phyloP scores from a whole-genome alignment of 768 basidiomycete species.

The Lactarius sp. region DNA sequence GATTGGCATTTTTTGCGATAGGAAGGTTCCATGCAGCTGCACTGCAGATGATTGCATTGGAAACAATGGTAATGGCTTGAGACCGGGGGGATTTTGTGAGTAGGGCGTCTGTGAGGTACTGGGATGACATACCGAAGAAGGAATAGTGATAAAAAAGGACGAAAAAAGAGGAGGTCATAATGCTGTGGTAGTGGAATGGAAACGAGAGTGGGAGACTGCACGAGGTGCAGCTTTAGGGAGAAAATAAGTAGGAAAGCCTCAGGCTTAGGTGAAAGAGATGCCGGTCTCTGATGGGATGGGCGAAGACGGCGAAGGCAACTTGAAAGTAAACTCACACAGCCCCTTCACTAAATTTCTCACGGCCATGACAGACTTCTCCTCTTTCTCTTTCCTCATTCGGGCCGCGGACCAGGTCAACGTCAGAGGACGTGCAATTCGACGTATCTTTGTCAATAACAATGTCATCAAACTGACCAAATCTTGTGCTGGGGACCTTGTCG shows the following conservation, averaged over 20 bases:
- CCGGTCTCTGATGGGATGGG: too few species aligned
- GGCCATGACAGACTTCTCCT: conserved; percentile 5
- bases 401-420: neutral
- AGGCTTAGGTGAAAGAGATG: too few species aligned
- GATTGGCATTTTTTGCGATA: conserved; percentile 3
- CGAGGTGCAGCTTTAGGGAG: neutral
- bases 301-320: too few species aligned
- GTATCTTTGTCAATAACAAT: conserved; percentile 60
- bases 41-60: conserved; percentile 26
- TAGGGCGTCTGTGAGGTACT: neutral
- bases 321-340: too few species aligned
- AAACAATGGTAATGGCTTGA: conserved; percentile 17
- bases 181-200: neutral
- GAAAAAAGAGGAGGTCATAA: neutral
- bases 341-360: too few species aligned
- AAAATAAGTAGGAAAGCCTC: neutral
- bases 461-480: conserved; percentile 54
- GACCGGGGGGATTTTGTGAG: neutral
- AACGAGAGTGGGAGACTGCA: conserved; percentile 14
- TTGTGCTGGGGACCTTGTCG: conserved; percentile 65
- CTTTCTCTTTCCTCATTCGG: conserved; percentile 8
- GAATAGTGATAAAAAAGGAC: conserved; percentile 4
- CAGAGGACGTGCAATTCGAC: conserved; percentile 47
- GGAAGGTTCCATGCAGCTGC: conserved; percentile 24
- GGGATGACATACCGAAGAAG: conserved; percentile 7